Evolutionary conservation across 352 stramenopile genomes (phyloP), one percentile per base, ranked within the genome.

Genomic region (Phytophthora syringae): DNA sequence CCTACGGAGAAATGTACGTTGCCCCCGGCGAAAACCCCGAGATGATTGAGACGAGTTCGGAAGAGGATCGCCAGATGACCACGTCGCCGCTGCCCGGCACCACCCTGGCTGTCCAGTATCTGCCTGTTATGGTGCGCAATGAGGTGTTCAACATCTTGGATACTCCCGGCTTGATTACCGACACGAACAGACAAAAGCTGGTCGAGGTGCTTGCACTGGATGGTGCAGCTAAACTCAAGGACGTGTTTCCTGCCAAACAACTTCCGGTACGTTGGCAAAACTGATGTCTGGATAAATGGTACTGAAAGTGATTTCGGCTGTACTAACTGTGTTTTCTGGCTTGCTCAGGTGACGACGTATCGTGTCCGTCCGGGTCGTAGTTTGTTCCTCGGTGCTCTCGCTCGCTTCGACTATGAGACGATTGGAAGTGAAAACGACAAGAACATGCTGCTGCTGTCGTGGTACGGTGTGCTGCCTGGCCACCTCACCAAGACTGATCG

Each of bases 71-170:
- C 3, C 60, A 88, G 43, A 88, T 97, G 74, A 98, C 92, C 15
- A 97, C 89, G 13, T 97, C 91, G n/a, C 83, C 84, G 22, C 74
- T 98, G 15, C 93, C 93, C 3, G 93, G 93, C 27, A 98, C 93
- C 24, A 98, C 93, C 10, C 70, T 98, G 40, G 92, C 85, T 5
- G 86, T 94, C 20, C 86, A 92, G 61, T 83, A 88, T 54, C 63
- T 94, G 58, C 84, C 87, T 3, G 76, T 95, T 5, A 88, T 94
- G 34, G 76, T 88, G 27, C 86, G 84, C 42, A 92, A 95, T 32
- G 82, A 95, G 24, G 67, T 87, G 9, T 95, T 88, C 67, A 92
- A 95, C 63, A 84, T 93, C 36, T 61, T 95, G 7, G 87, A 95
- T 61, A 93, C 83, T 7, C 87, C 87, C 0, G 87, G 87, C 18